A percentile compares a stretch with the other conserved stretches of the same genome.
phyloP scores from a whole-genome alignment of 805 yeast species.

The Metschnikowia koreensis region DNA sequence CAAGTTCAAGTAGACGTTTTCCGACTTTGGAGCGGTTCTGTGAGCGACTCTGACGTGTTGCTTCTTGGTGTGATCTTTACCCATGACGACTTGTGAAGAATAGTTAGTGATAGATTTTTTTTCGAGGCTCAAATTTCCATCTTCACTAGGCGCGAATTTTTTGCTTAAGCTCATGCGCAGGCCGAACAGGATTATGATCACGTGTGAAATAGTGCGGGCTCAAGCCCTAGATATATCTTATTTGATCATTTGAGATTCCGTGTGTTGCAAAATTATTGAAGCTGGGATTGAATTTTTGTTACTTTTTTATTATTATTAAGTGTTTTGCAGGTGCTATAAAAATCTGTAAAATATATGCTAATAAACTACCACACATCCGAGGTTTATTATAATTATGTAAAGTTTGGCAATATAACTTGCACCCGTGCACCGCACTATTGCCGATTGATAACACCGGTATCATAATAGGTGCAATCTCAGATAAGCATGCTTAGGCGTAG shows the following conservation, averaged over 20 bases:
- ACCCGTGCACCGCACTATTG: neutral
- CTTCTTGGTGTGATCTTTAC: constrained; percentile 94
- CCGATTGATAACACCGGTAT: neutral
- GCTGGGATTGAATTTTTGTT: too few relatives aligned
- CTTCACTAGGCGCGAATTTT: constrained; percentile 4
- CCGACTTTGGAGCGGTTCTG: constrained; percentile 99
- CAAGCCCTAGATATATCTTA: constrained; percentile 1
- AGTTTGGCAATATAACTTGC: neutral
- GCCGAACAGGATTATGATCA: neutral
- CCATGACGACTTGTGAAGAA: constrained; percentile 53
- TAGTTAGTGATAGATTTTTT: constrained; percentile 7
- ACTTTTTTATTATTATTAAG: neutral
- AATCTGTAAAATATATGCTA: too few relatives aligned
- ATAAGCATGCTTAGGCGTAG: constrained; percentile 8
- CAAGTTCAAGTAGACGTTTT: constrained; percentile 97
- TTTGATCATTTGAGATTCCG: too few relatives aligned
- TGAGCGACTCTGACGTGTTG: constrained; percentile 95
- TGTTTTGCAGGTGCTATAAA: neutral
- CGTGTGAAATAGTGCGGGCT: constrained; percentile 6
- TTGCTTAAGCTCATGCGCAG: neutral
- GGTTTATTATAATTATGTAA: too few relatives aligned
- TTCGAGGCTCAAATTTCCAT: constrained; percentile 2
- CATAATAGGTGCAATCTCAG: neutral
- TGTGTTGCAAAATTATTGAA: too few relatives aligned
- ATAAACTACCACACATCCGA: too few relatives aligned